Evolutionary conservation across 2,329 filamentous ascomycete genomes (phyloP), one percentile per base, ranked within the genome.

Genomic region (Neophaeococcomyces mojaviensis): DNA sequence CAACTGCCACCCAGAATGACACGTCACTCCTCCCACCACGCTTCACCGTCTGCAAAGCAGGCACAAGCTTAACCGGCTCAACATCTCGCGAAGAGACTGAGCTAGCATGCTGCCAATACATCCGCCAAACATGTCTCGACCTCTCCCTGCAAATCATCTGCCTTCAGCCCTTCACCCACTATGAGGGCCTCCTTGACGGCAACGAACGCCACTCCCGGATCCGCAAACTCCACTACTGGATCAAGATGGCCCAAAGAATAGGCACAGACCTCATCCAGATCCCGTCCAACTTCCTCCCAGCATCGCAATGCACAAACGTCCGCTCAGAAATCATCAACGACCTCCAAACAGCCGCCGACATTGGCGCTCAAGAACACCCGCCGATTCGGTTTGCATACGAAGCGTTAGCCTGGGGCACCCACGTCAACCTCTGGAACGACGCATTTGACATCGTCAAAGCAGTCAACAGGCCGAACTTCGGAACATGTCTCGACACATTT

Each of bases 401-500:
- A 63, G 78, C 77, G 7, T 68, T 90, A 2, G 79, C 76, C 54
- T 90, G 81, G 78, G 84, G 82, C 8, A 87, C 83, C 0, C 72
- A 78, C 43, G 69, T 81, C 48, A 73, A 86, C 59, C 79, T 72
- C 0, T 90, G 86, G 86, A 84, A 88, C 60, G 66, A 69, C 9
- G 78, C 76, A 53, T 90, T 82, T 81, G 76, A 81, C 5, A 68
- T 88, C 2, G 78, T 88, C 1, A 64, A 72, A 54, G 67, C 66
- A 2, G 83, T 88, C 22, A 71, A 86, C 61, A 65, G 82, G 6
- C 64, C 73, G 7, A 89, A 89, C 63, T 87, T 89, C 58, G 85
- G 85, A 6, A 68, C 88, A 33, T 88, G 84, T 59, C 70, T 89
- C 19, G 85, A 89, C 63, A 86, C 81, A 0, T 89, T 87, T 67